Conservation (phyloP, 2,329 filamentous ascomycete genomes). For the Pseudocercospora pini-densiflorae region DNA sequence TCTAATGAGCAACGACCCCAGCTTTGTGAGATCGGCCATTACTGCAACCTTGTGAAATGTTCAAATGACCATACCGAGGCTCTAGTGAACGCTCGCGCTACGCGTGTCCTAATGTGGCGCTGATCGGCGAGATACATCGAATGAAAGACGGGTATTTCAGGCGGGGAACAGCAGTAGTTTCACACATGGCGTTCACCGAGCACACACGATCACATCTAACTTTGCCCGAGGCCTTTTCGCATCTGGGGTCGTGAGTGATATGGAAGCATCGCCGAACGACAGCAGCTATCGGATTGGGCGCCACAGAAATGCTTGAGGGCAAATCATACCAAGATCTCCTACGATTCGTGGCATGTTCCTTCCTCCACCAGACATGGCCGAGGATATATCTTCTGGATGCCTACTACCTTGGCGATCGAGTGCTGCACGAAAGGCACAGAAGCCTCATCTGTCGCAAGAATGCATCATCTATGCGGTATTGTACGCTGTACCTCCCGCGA, state of each 20-base stretch:
- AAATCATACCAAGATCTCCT: neutral
- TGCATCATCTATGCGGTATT: too few relatives aligned
- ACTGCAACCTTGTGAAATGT: neutral
- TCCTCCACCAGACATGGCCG: neutral
- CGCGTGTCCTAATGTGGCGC: neutral
- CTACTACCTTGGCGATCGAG: neutral
- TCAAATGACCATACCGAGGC: neutral
- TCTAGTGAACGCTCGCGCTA: neutral
- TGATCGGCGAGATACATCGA: neutral
- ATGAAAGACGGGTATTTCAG: neutral
- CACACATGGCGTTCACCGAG: conserved; percentile 3
- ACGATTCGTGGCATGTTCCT: neutral
- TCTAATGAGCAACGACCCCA: neutral
- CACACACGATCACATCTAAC: too few relatives aligned
- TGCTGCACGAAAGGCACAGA: neutral
- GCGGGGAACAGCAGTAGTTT: conserved; percentile 1
- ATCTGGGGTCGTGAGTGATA: neutral
- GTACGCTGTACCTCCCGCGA: too few relatives aligned
- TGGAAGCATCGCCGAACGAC: neutral
- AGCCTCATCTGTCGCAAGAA: too few relatives aligned
- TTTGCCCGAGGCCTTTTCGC: neutral
- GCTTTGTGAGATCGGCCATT: neutral
- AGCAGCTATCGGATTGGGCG: conserved; percentile 1
- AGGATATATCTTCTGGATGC: neutral
- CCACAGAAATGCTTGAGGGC: neutral